Conservation (phyloP, 805 yeast genomes). For the Cyberlindnera veronae region DNA sequence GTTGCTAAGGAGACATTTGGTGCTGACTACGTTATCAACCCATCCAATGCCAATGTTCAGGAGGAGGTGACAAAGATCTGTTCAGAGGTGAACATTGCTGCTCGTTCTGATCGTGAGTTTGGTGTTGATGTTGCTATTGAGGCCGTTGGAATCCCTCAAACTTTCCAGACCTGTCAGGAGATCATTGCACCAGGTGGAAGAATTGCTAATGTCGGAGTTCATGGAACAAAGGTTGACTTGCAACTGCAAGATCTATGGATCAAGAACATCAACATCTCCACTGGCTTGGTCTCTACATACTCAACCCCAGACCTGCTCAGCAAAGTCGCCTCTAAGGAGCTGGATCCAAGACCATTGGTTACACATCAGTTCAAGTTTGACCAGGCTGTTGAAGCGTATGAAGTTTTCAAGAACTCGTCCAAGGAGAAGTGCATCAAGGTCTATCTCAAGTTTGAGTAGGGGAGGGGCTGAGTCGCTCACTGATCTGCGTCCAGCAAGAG, state of each 20-base stretch:
- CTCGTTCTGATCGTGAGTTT: conserved; percentile 29
- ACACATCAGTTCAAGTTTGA: conserved; percentile 54
- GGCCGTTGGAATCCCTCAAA: conserved; percentile 61
- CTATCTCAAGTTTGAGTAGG: conserved; percentile 16
- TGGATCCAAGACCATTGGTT: conserved; percentile 48
- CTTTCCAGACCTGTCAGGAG: conserved; percentile 55
- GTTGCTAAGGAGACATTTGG: conserved; percentile 54
- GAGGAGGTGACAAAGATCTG: conserved; percentile 35
- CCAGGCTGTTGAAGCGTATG: conserved; percentile 58
- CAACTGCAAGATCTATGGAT: conserved; percentile 43
- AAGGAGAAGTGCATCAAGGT: conserved; percentile 53
- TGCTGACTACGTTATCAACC: conserved; percentile 54
- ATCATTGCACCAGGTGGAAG: conserved; percentile 56
- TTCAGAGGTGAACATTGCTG: conserved; percentile 15
- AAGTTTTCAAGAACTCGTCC: conserved; percentile 46
- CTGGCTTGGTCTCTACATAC: conserved; percentile 46
- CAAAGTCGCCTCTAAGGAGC: conserved; percentile 28
- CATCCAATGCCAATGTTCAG: conserved; percentile 40
- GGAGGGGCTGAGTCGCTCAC: no score
- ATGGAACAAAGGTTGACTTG: conserved; percentile 39
- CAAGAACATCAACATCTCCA: conserved; percentile 38
- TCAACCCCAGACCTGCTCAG: conserved; percentile 37
- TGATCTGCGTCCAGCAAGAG: not conserved
- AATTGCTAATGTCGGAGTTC: conserved; percentile 60
- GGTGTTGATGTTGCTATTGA: conserved; percentile 60